phyloP scores from a whole-genome alignment of 2,329 filamentous ascomycete genomes.

The Lomentospora prolificans region DNA sequence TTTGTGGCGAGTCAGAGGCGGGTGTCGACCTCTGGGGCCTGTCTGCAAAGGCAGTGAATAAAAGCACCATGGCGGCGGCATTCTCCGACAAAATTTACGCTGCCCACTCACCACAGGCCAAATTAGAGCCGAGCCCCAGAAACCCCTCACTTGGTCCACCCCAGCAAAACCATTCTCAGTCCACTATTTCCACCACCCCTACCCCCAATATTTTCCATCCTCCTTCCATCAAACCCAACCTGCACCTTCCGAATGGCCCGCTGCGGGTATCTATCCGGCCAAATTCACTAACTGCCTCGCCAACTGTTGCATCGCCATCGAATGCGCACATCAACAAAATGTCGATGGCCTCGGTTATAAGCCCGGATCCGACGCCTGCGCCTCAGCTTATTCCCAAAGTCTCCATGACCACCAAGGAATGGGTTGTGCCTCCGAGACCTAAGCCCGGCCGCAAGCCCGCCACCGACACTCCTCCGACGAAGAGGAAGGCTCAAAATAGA shows the following conservation, averaged over 20 bases:
- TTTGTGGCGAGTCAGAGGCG: constrained; percentile 7
- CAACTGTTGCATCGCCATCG: constrained; percentile 20
- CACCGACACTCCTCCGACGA: constrained; percentile 84
- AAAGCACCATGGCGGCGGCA: constrained; percentile 5
- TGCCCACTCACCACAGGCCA: constrained; percentile 3
- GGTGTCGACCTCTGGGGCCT: constrained; percentile 3
- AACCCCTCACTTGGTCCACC: constrained; percentile 6
- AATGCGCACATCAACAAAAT: constrained; percentile 30
- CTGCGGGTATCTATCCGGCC: constrained; percentile 16
- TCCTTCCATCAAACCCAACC: constrained; percentile 15
- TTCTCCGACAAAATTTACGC: background rate
- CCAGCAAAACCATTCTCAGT: constrained; percentile 1
- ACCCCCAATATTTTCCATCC: constrained; percentile 10
- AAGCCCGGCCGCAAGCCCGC: constrained; percentile 91
- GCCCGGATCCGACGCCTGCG: constrained; percentile 22
- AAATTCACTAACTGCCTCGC: constrained; percentile 16
- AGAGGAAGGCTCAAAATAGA: constrained; percentile 89
- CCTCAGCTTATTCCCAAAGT: constrained; percentile 27
- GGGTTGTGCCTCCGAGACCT: constrained; percentile 73
- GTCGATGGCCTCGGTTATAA: constrained; percentile 38
- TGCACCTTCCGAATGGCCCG: constrained; percentile 17
- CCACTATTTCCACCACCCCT: constrained; percentile 8
- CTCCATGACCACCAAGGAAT: constrained; percentile 71
- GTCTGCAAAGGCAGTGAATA: background rate
- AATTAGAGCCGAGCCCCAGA: background rate